phyloP scores from a whole-genome alignment of 2,329 filamentous ascomycete species.

The Aspergillus oerlinghausenensis region DNA sequence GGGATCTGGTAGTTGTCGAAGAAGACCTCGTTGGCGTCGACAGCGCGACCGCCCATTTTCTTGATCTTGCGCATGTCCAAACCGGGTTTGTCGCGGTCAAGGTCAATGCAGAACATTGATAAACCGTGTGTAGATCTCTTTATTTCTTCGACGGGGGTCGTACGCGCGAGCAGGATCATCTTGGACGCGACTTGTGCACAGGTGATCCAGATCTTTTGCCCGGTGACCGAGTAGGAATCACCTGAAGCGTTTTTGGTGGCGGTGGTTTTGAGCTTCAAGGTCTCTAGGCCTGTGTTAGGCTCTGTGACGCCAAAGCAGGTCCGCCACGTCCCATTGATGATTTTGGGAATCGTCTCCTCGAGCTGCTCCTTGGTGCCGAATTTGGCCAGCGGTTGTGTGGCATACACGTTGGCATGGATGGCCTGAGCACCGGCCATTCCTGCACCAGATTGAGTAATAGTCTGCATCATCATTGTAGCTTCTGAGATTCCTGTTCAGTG shows the following conservation, averaged over 20 bases:
- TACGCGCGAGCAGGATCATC: constrained; percentile 79
- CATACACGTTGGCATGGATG: constrained; percentile 53
- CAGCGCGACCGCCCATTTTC: constrained; percentile 79
- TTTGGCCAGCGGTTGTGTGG: constrained; percentile 66
- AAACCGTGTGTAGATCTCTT: constrained; percentile 69
- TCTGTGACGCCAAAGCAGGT: constrained; percentile 84
- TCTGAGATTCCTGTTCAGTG: constrained; percentile 57
- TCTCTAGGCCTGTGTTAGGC: constrained; percentile 75
- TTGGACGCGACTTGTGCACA: constrained; percentile 76
- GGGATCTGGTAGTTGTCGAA: constrained; percentile 73
- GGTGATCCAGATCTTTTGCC: constrained; percentile 88
- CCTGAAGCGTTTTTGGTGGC: constrained; percentile 53
- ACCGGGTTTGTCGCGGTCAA: constrained; percentile 58
- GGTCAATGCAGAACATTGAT: constrained; percentile 74
- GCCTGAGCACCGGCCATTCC: constrained; percentile 66
- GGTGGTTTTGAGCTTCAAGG: constrained; percentile 62
- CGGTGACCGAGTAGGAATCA: constrained; percentile 61
- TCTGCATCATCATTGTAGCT: constrained; percentile 83
- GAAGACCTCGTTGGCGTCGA: constrained; percentile 84
- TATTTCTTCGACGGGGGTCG: constrained; percentile 63
- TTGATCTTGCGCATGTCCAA: constrained; percentile 67
- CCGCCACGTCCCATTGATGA: constrained; percentile 67
- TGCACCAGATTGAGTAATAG: constrained; percentile 68
- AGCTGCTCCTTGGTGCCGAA: constrained; percentile 66
- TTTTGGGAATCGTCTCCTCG: constrained; percentile 60